These are phyloP conservation scores for Hypoxylon perforatum DNA, from an alignment of 495 filamentous ascomycete genomes.

Conservation along the genomic window DNA sequence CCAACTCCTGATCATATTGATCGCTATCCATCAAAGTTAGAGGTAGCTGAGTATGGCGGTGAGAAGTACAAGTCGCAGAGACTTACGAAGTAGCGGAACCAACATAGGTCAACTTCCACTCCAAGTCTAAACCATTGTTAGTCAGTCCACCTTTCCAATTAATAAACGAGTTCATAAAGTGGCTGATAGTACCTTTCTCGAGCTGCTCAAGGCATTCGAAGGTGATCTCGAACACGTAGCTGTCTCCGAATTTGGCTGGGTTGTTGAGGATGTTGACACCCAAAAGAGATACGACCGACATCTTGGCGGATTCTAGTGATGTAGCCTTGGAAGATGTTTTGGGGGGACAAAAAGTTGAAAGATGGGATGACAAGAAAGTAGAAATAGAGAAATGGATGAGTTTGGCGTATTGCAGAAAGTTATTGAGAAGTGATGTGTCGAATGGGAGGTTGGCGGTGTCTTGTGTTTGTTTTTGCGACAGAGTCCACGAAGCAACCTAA, in stretches of 20 bases:
- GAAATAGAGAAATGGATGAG: neutral
- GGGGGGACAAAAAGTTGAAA: neutral
- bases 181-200: conserved; percentile 76
- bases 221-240: conserved; percentile 97
- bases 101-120: conserved; percentile 99
- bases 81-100: conserved; percentile 95
- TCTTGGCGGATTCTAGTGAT: conserved; percentile 58
- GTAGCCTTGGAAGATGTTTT: conserved; percentile 7
- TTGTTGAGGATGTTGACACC: conserved; percentile 97
- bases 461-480: conserved; percentile 40
- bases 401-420: conserved; percentile 1
- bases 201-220: conserved; percentile 95
- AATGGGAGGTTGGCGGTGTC: conserved; percentile 26
- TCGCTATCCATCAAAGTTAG: conserved; percentile 65
- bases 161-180: neutral
- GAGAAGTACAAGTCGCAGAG: neutral
- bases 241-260: conserved; percentile 86
- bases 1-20: conserved; percentile 97
- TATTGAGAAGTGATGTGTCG: neutral
- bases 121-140: conserved; percentile 75
- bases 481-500: conserved; percentile 10
- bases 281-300: conserved; percentile 97
- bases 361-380: neutral
- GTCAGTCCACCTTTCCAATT: neutral
- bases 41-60: conserved; percentile 8